Evolutionary conservation across 495 filamentous ascomycete species (phyloP).

Genomic region (Saxispiralis lemnorum): DNA sequence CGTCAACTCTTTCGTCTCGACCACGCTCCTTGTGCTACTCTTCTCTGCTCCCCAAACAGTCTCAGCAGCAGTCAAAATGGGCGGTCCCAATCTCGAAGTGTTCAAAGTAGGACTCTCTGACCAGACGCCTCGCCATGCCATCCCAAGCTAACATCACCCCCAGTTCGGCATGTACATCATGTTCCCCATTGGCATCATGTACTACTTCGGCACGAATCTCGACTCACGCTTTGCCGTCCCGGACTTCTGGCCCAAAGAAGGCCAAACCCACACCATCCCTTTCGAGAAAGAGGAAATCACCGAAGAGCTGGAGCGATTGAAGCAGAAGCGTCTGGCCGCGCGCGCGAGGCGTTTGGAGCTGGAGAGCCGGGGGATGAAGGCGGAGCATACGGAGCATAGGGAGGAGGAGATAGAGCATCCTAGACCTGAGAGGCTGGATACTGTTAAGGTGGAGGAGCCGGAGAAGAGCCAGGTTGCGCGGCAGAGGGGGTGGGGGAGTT

Average conservation of each 20-base stretch:
- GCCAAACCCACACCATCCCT: slow-evolving; percentile 76
- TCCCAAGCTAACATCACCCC: background rate
- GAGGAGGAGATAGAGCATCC: slow-evolving; percentile 6
- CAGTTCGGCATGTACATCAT: slow-evolving; percentile 97
- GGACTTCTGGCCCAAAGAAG: slow-evolving; percentile 82
- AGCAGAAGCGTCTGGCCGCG: slow-evolving; percentile 38
- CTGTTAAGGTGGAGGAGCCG: slow-evolving; percentile 10
- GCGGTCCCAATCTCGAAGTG: slow-evolving; percentile 82
- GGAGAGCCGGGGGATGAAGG: slow-evolving; percentile 29
- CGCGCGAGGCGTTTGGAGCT: slow-evolving; percentile 41
- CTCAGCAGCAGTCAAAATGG: slow-evolving; percentile 35
- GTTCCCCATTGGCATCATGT: slow-evolving; percentile 98
- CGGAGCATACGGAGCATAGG: slow-evolving; percentile 4
- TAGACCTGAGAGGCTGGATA: slow-evolving; percentile 8
- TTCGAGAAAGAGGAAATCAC: slow-evolving; percentile 75
- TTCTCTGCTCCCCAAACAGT: background rate
- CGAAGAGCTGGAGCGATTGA: slow-evolving; percentile 56
- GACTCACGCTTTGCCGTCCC: slow-evolving; percentile 74
- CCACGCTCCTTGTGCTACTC: background rate
- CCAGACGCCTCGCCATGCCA: background rate
- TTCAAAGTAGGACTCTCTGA: slow-evolving; percentile 52
- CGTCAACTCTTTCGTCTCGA: background rate
- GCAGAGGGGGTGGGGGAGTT: slow-evolving; percentile 8
- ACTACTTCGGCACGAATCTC: slow-evolving; percentile 98
- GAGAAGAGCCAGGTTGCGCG: slow-evolving; percentile 12